These are phyloP conservation scores for Geotrichum reessii DNA, from an alignment of 1,139 yeast genomes.

Conservation along the genomic window DNA sequence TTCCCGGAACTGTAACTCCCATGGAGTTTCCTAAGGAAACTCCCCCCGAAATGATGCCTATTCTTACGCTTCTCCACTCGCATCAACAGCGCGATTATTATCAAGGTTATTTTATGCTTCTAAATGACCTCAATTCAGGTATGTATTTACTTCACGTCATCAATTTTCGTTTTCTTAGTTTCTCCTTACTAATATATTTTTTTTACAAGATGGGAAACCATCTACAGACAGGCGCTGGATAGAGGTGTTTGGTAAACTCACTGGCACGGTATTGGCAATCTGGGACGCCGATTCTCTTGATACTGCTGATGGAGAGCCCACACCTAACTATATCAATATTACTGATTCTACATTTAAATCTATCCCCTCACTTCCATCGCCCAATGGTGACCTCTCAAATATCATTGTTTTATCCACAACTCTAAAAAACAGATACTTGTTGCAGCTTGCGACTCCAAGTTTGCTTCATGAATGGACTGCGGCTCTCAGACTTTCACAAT, in stretches of 20 bases:
- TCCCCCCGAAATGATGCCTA: constrained; percentile 50
- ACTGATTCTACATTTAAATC: constrained; percentile 87
- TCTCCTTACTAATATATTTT: constrained; percentile 5
- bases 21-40: constrained; percentile 32
- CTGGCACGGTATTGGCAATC: constrained; percentile 78
- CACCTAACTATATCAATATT: constrained; percentile 80
- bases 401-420: constrained; percentile 87
- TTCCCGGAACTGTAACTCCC: constrained; percentile 12
- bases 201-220: constrained; percentile 42
- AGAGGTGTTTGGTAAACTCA: constrained; percentile 85
- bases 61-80: constrained; percentile 47
- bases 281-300: constrained; percentile 35
- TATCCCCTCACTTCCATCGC: constrained; percentile 55
- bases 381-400: constrained; percentile 61
- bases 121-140: constrained; percentile 37
- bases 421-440: constrained; percentile 50
- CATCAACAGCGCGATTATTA: constrained; percentile 48
- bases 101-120: constrained; percentile 44
- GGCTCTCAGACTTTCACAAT: constrained; percentile 72
- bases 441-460: constrained; percentile 39
- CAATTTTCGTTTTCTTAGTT: not conserved
- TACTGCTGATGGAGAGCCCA: constrained; percentile 38
- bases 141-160: constrained; percentile 7
- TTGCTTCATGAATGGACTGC: constrained; percentile 58
- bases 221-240: constrained; percentile 74